Evolutionary conservation across 164 flowering plant species (phyloP).

Genomic region (Liriodendron chinense): DNA sequence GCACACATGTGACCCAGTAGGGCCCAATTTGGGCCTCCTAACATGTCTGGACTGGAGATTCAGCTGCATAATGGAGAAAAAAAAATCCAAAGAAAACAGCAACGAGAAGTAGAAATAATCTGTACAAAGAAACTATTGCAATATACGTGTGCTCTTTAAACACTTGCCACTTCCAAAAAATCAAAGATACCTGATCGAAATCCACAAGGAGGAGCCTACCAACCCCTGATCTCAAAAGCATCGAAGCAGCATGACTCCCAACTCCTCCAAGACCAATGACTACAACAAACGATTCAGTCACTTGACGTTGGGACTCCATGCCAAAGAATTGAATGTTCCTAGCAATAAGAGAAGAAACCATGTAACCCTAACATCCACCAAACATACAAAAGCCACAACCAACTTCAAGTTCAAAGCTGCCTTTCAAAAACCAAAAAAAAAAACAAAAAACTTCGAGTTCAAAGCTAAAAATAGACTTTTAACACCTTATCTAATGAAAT

Average conservation of each 20-base stretch:
- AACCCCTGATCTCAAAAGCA: conserved; percentile 96
- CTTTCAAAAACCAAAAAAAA: too few species aligned
- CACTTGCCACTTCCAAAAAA: neutral
- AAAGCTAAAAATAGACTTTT: neutral
- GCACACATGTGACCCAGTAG: too few species aligned
- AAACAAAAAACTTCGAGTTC: too few species aligned
- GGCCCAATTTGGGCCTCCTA: too few species aligned
- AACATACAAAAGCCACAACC: neutral
- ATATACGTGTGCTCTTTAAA: neutral
- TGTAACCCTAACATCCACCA: neutral
- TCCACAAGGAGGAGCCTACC: conserved; percentile 90
- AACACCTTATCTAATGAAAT: neutral
- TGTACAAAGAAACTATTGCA: neutral
- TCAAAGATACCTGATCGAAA: conserved; percentile 79
- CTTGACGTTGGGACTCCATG: conserved; percentile 70
- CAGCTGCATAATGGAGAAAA: neutral
- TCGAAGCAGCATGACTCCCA: conserved; percentile 97
- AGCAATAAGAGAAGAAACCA: conserved; percentile 7
- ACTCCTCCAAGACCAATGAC: conserved; percentile 99
- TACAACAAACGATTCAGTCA: conserved; percentile 81
- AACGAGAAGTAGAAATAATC: neutral
- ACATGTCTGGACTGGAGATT: neutral
- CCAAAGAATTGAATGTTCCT: conserved; percentile 98
- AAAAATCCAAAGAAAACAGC: neutral
- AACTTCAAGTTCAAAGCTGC: neutral